Evolutionary conservation across 106 monocot genomes (phyloP).

Genomic region (Iris macrosiphon): DNA sequence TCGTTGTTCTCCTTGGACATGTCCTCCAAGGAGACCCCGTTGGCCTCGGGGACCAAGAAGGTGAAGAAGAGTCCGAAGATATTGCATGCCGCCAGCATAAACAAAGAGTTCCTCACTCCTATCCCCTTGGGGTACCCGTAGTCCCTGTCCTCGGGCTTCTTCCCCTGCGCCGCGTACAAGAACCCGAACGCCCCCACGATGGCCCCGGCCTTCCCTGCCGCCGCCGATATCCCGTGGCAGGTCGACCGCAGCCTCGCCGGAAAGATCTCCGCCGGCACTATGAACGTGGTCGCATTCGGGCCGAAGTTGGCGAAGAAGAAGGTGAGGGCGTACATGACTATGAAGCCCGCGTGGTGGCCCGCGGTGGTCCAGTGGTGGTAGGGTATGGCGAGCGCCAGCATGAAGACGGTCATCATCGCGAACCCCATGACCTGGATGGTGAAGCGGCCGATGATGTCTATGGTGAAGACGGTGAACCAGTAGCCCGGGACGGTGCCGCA

Average conservation of each 20-base stretch:
- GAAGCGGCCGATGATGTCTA: slow-evolving; percentile 10
- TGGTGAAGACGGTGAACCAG: slow-evolving; percentile 7
- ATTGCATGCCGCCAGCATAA: slow-evolving; percentile 25
- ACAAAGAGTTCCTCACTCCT: slow-evolving; percentile 22
- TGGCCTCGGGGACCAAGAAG: slow-evolving; percentile 24
- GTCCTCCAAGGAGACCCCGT: slow-evolving; percentile 21
- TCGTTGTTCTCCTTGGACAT: slow-evolving; percentile 21
- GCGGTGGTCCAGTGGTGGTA: slow-evolving; percentile 21
- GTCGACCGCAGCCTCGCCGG: slow-evolving; percentile 10
- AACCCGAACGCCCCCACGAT: slow-evolving; percentile 27
- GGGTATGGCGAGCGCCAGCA: slow-evolving; percentile 7
- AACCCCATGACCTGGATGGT: slow-evolving; percentile 7
- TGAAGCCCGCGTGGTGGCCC: slow-evolving; percentile 5
- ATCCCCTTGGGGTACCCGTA: neutral
- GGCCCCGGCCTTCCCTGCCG: slow-evolving; percentile 30
- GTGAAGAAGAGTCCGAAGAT: slow-evolving; percentile 28
- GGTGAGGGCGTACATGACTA: slow-evolving; percentile 7
- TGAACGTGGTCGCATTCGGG: slow-evolving; percentile 35
- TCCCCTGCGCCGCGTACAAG: neutral
- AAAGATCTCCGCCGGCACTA: slow-evolving; percentile 24
- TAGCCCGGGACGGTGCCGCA: slow-evolving; percentile 18
- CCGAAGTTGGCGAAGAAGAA: slow-evolving; percentile 19
- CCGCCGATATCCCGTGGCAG: slow-evolving; percentile 37
- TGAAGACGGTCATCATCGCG: slow-evolving; percentile 9
- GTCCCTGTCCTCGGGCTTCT: neutral